Conservation (phyloP, 1,284 basidiomycete genomes). For the Cronartium quercuum region DNA sequence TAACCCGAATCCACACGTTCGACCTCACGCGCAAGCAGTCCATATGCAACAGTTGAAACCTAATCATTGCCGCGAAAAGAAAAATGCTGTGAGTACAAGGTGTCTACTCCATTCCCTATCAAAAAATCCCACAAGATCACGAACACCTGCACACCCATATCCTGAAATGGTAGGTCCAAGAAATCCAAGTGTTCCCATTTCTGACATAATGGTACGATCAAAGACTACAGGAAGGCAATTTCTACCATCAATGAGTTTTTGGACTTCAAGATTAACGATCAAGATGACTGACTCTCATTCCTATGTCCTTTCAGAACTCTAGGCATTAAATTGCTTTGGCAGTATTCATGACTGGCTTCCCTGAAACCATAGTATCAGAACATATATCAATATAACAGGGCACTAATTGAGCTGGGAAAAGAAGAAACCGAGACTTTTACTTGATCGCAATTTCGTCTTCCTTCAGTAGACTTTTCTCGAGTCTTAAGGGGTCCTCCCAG, state of each 20-base stretch:
- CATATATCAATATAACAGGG: neutral
- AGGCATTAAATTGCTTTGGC: constrained; percentile 76
- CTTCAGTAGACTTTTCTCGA: constrained; percentile 58
- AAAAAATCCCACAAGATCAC: neutral
- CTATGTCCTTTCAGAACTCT: constrained; percentile 80
- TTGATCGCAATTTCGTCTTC: constrained; percentile 86
- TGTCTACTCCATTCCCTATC: no score
- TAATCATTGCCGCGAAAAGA: neutral
- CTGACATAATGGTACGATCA: constrained; percentile 67
- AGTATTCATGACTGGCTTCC: constrained; percentile 76
- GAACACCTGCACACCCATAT: constrained; percentile 87
- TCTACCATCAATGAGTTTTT: constrained; percentile 1
- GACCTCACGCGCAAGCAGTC: constrained; percentile 85
- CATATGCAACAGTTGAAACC: constrained; percentile 61
- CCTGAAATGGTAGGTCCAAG: constrained; percentile 86
- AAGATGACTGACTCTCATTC: constrained; percentile 62
- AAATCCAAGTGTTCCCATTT: constrained; percentile 88
- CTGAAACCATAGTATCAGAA: constrained; percentile 50
- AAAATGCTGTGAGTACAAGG: no score
- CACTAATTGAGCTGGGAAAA: neutral
- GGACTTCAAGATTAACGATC: neutral
- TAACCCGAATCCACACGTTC: constrained; percentile 94
- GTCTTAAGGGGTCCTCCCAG: constrained; percentile 32
- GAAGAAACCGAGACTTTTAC: constrained; percentile 52
- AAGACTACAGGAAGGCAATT: constrained; percentile 57